Base-by-base conservation (phyloP, 208 protist genomes). In the Phytomonas francai region DNA sequence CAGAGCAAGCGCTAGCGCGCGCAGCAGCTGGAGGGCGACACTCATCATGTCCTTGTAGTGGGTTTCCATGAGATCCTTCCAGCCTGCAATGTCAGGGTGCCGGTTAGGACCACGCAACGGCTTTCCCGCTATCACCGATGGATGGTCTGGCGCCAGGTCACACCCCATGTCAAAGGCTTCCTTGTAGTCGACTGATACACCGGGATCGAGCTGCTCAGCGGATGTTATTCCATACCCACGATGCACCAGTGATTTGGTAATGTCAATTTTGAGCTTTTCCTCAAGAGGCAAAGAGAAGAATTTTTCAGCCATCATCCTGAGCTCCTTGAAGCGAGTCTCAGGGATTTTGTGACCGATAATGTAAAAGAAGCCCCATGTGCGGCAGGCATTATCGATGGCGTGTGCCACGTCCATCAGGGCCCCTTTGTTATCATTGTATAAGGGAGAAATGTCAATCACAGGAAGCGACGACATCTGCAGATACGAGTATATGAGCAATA, bases 341-440 rank as follows among this genome's bases (percentile, higher is more conserved):
- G 77, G 72, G 58, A 94, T 87, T 58, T 75, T 45, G 73, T 94
- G 81, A 30, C 83, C 81, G 45, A 75, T 75, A 63, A 94, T 85
- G 79, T 92, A 92, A 73, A 94, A 92, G 73, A 94, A 94, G 54
- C 88, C 88, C 82, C 77, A 90, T 1, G 65, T 82, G 66, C 80
- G 81, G 70, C 85, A 94, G 8, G 85, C 84, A 28, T 86, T 66
- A 39, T 89, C 83, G 63, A 94, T 83, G 57, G 74, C 71, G 68
- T 76, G 71, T 3, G 85, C 85, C 51, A 88, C 85, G 27, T 70
- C 29, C 63, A 76, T 51, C 33, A 81, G 56, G 54, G 68, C 72
- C 0, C 59, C 70, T 63, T 83, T 74, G 63, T 79, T 71, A 65
- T 77, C 72, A 32, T 74, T 30, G 66, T 80, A 81, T 36, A 91